These are phyloP conservation scores for Malus hybrid DNA, from an alignment of 331 rosid genomes.

Conservation along the genomic window DNA sequence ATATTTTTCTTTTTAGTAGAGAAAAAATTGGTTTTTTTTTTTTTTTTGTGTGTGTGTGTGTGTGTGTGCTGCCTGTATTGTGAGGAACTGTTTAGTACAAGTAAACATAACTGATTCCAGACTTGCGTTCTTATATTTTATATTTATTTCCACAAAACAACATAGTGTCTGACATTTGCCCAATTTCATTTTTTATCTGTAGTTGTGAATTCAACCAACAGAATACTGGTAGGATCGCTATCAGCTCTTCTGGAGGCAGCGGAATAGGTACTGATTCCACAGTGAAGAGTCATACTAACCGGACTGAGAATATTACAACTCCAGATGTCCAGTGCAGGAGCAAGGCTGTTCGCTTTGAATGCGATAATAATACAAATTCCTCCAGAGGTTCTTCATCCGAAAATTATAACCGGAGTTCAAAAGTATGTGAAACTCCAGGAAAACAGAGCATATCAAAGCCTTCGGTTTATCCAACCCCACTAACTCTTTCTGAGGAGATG, in stretches of 20 bases:
- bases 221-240: slow-evolving; percentile 23
- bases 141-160: background rate
- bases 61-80: background rate
- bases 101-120: background rate
- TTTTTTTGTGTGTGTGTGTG: background rate
- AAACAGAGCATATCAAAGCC: slow-evolving; percentile 41
- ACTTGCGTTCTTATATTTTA: background rate
- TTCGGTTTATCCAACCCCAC: slow-evolving; percentile 74
- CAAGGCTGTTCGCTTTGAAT: slow-evolving; percentile 77
- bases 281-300: slow-evolving; percentile 4
- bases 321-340: slow-evolving; percentile 34
- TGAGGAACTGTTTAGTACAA: background rate
- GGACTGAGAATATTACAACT: slow-evolving; percentile 24
- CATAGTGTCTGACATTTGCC: background rate
- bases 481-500: slow-evolving; percentile 71
- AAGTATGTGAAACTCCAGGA: slow-evolving; percentile 31
- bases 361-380: slow-evolving; percentile 36
- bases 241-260: slow-evolving; percentile 37
- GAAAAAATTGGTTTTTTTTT: background rate
- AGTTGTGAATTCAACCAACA: slow-evolving; percentile 46
- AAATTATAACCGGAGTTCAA: slow-evolving; percentile 23
- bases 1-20: background rate
- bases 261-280: slow-evolving; percentile 19
- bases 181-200: slow-evolving; percentile 5
- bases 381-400: slow-evolving; percentile 45